Evolutionary conservation across 2,329 filamentous ascomycete species (phyloP).

Genomic region (Trichoderma gracile): DNA sequence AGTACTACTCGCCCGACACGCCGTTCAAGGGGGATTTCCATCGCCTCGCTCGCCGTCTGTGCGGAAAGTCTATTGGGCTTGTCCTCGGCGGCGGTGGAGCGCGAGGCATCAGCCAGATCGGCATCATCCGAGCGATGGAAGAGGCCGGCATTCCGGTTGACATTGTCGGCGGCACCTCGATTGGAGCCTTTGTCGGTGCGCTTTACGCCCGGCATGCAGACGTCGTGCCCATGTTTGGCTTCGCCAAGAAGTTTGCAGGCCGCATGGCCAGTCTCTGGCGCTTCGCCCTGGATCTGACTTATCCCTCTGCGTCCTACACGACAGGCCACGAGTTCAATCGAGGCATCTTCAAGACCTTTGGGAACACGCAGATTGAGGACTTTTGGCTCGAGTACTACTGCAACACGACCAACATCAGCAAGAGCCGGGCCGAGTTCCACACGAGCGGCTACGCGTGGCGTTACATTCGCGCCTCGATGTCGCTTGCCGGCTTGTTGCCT

Average conservation of each 20-base stretch:
- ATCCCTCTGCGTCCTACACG: slow-evolving; percentile 94
- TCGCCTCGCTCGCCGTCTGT: slow-evolving; percentile 82
- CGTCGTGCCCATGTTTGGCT: slow-evolving; percentile 92
- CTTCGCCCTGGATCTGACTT: slow-evolving; percentile 94
- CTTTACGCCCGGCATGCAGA: slow-evolving; percentile 96
- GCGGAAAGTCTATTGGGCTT: slow-evolving; percentile 90
- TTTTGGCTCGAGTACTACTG: slow-evolving; percentile 99
- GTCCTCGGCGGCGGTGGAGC: slow-evolving; percentile 94
- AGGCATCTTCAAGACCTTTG: slow-evolving; percentile 98
- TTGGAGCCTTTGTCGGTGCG: slow-evolving; percentile 92
- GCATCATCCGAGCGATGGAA: slow-evolving; percentile 91
- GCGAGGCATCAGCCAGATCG: slow-evolving; percentile 86
- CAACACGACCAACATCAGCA: slow-evolving; percentile 98
- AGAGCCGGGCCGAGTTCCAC: slow-evolving; percentile 87
- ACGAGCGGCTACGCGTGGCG: slow-evolving; percentile 97
- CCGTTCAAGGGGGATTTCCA: slow-evolving; percentile 97
- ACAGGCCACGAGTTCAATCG: slow-evolving; percentile 99
- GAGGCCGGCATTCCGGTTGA: slow-evolving; percentile 96
- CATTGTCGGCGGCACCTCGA: slow-evolving; percentile 92
- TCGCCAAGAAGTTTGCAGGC: slow-evolving; percentile 95
- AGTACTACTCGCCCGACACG: slow-evolving; percentile 86
- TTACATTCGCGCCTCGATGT: slow-evolving; percentile 96
- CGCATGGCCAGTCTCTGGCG: slow-evolving; percentile 99
- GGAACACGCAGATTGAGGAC: slow-evolving; percentile 95
- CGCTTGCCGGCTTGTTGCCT: slow-evolving; percentile 85